Evolutionary conservation across 1,139 yeast species (phyloP).

Genomic region (Taphrina sp.): DNA sequence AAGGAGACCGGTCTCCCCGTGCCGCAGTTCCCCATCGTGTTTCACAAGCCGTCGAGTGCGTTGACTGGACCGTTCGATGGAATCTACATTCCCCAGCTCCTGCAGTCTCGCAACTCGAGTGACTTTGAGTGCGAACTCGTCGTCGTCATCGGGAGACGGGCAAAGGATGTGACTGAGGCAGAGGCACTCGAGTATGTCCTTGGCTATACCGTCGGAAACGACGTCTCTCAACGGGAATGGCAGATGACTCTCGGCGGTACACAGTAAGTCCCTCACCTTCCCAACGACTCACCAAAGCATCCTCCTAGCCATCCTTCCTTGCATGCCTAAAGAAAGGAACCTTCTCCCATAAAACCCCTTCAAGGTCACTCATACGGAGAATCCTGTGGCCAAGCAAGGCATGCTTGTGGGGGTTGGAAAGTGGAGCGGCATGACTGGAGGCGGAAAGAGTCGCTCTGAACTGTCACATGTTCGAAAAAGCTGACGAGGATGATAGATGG

Average conservation of each 20-base stretch:
- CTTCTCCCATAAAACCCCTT: too few species aligned
- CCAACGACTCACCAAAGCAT: too few species aligned
- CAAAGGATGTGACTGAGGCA: slow-evolving; percentile 48
- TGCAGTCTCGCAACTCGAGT: slow-evolving; percentile 45
- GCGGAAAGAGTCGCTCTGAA: too few species aligned
- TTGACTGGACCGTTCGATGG: slow-evolving; percentile 37
- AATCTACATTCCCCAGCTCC: slow-evolving; percentile 48
- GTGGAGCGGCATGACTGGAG: too few species aligned
- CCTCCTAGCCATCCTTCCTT: too few species aligned
- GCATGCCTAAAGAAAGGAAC: too few species aligned
- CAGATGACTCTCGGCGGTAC: slow-evolving; percentile 1
- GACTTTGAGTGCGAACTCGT: slow-evolving; percentile 60
- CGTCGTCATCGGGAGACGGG: slow-evolving; percentile 54
- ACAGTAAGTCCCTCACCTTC: too few species aligned
- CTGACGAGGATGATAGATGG: too few species aligned
- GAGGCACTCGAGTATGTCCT: slow-evolving; percentile 52
- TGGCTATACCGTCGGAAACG: slow-evolving; percentile 58
- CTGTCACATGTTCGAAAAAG: too few species aligned
- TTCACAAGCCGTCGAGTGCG: slow-evolving; percentile 40
- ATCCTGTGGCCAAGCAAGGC: too few species aligned
- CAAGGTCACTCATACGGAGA: too few species aligned
- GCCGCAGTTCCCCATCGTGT: slow-evolving; percentile 53
- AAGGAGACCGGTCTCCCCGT: slow-evolving; percentile 36
- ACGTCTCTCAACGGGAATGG: slow-evolving; percentile 1
- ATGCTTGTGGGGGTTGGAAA: too few species aligned